These are phyloP conservation scores for Cardamine chenopodiifolia DNA, from an alignment of 345 rosid species.

Conservation along the genomic window DNA sequence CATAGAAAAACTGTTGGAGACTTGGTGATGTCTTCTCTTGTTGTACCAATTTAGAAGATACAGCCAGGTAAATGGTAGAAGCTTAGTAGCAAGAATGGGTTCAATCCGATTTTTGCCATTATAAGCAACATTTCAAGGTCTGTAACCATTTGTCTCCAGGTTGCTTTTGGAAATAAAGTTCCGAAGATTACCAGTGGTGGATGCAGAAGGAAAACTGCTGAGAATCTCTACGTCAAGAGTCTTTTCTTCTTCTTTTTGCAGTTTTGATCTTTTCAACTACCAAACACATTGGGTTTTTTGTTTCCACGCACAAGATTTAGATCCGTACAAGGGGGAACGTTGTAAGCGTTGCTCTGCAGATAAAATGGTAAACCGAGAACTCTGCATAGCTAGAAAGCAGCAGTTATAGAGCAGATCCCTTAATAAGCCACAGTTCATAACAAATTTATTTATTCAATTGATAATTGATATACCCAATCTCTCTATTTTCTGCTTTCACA, in stretches of 20 bases:
- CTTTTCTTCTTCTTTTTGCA: neutral
- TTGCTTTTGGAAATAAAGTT: constrained; percentile 85
- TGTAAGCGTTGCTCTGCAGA: constrained; percentile 69
- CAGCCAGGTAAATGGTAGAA: constrained; percentile 60
- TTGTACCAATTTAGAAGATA: constrained; percentile 79
- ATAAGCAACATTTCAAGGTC: neutral
- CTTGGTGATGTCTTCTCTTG: constrained; percentile 88
- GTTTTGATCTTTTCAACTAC: neutral
- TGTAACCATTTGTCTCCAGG: constrained; percentile 33
- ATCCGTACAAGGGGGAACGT: constrained; percentile 78
- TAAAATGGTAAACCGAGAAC: constrained; percentile 55
- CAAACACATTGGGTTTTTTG: neutral
- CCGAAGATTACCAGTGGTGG: constrained; percentile 80
- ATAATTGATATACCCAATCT: neutral
- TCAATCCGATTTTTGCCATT: neutral
- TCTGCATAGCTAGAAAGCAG: constrained; percentile 33
- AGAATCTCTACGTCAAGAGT: constrained; percentile 12
- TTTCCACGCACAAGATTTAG: constrained; percentile 57
- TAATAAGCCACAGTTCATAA: constrained; percentile 16
- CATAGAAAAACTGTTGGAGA: constrained; percentile 87
- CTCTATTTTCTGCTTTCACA: constrained; percentile 2
- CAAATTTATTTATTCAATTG: constrained; percentile 34
- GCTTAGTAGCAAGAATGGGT: neutral
- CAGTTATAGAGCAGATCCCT: constrained; percentile 10
- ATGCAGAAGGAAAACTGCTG: constrained; percentile 70